A percentile compares a stretch with the other conserved stretches of the same genome.
phyloP scores from a whole-genome alignment of 192 early-diverging fungal genomes.

The Coemansia sp. region DNA sequence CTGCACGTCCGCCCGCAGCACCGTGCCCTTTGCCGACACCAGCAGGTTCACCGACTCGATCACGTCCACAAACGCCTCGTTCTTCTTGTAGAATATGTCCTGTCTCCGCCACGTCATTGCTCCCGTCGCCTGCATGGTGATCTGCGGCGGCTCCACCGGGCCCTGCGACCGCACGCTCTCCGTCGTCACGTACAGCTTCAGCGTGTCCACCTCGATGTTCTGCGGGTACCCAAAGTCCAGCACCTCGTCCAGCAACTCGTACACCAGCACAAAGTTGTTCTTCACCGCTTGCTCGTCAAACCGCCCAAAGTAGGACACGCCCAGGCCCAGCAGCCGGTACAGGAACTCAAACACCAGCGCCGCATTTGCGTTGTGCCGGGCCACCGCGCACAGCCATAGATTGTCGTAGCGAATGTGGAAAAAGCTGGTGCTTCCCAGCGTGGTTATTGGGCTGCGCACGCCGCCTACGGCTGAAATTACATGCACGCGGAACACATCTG shows the following conservation, averaged over 20 bases:
- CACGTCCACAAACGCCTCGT: slow-evolving; percentile 99
- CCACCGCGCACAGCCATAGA: slow-evolving; percentile 82
- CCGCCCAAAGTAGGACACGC: slow-evolving; percentile 74
- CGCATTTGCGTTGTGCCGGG: slow-evolving; percentile 76
- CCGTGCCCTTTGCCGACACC: slow-evolving; percentile 83
- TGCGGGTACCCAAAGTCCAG: slow-evolving; percentile 88
- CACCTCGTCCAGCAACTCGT: slow-evolving; percentile 83
- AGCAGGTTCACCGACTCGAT: slow-evolving; percentile 95
- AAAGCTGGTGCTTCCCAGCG: slow-evolving; percentile 86
- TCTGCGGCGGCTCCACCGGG: slow-evolving; percentile 57
- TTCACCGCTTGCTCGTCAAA: slow-evolving; percentile 83
- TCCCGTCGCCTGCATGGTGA: slow-evolving; percentile 95
- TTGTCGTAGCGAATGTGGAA: slow-evolving; percentile 98
- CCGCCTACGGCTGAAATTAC: slow-evolving; percentile 85
- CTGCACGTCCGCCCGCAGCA: slow-evolving; percentile 83
- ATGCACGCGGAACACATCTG: slow-evolving; percentile 96
- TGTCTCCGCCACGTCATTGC: slow-evolving; percentile 89
- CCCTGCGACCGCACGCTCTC: slow-evolving; percentile 76
- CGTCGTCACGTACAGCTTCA: slow-evolving; percentile 84
- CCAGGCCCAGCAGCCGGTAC: slow-evolving; percentile 69
- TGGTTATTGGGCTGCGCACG: slow-evolving; percentile 75
- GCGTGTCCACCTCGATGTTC: slow-evolving; percentile 77
- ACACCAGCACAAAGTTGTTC: slow-evolving; percentile 84
- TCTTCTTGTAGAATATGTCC: slow-evolving; percentile 95
- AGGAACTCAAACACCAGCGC: slow-evolving; percentile 81